phyloP scores from a whole-genome alignment of 169 alveolate genomes.

The Toxoplasma gondii region DNA sequence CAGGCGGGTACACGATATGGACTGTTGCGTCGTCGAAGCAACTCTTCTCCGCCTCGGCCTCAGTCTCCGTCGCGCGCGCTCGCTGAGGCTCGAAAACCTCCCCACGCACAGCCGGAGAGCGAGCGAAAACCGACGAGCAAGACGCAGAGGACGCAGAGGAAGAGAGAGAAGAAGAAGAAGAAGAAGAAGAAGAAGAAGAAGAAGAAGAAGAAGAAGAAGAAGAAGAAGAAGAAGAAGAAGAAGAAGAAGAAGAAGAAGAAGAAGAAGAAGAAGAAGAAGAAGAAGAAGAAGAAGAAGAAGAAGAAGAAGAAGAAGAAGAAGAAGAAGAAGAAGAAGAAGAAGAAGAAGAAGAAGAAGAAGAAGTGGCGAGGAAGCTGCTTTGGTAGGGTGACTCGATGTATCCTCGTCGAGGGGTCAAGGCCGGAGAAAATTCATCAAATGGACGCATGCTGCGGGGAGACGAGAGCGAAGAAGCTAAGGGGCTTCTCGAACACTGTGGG shows the following conservation, averaged over 20 bases:
- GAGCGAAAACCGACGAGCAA: not conserved
- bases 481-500: not conserved
- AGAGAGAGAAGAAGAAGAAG: not conserved
- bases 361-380: not conserved
- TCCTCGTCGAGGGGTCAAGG: not conserved
- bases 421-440: not conserved
- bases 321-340: not conserved
- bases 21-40: constrained; percentile 10
- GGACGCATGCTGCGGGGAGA: not conserved
- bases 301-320: not conserved
- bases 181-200: not conserved
- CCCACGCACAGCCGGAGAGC: not conserved
- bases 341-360: not conserved
- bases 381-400: not conserved
- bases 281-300: not conserved
- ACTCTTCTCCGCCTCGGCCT: not conserved
- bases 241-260: not conserved
- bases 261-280: not conserved
- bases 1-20: not conserved
- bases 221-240: not conserved
- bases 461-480: not conserved
- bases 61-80: not conserved
- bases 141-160: not conserved
- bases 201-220: too few species aligned
- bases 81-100: not conserved